These are phyloP conservation scores for Trichoderma sp. DNA, from an alignment of 2,329 filamentous ascomycete genomes.

Conservation along the genomic window DNA sequence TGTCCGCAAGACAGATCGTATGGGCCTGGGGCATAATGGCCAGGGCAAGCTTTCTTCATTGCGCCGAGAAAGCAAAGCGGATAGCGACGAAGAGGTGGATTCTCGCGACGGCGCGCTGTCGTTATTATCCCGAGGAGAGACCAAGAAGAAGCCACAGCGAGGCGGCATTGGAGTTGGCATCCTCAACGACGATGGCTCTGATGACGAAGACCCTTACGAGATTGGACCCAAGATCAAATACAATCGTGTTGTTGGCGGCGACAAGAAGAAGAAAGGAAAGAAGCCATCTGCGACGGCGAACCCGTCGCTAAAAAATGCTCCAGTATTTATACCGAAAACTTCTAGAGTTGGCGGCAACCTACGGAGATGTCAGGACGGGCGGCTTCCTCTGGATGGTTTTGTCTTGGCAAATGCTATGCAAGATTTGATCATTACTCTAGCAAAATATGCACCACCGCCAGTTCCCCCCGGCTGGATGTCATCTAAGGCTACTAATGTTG, in stretches of 20 bases:
- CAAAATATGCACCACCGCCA: conserved; percentile 59
- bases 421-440: conserved; percentile 31
- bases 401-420: conserved; percentile 58
- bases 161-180: conserved; percentile 84
- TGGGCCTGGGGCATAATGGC: conserved; percentile 66
- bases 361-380: conserved; percentile 77
- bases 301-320: conserved; percentile 61
- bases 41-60: conserved; percentile 51
- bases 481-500: conserved; percentile 39
- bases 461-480: conserved; percentile 75
- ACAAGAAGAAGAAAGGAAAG: conserved; percentile 73
- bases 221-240: conserved; percentile 89
- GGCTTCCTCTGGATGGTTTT: conserved; percentile 77
- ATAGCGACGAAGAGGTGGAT: conserved; percentile 45
- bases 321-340: conserved; percentile 69
- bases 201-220: conserved; percentile 92
- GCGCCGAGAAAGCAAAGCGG: conserved; percentile 38
- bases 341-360: conserved; percentile 31
- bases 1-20: conserved; percentile 62
- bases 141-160: conserved; percentile 50
- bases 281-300: conserved; percentile 52
- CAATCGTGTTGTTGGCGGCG: conserved; percentile 74
- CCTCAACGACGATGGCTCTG: conserved; percentile 88
- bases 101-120: conserved; percentile 20
- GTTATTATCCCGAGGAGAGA: conserved; percentile 35